Evolutionary conservation across 768 basidiomycete species (phyloP), one percentile per base, ranked within the genome.

Genomic region (Dentipellis sp.): DNA sequence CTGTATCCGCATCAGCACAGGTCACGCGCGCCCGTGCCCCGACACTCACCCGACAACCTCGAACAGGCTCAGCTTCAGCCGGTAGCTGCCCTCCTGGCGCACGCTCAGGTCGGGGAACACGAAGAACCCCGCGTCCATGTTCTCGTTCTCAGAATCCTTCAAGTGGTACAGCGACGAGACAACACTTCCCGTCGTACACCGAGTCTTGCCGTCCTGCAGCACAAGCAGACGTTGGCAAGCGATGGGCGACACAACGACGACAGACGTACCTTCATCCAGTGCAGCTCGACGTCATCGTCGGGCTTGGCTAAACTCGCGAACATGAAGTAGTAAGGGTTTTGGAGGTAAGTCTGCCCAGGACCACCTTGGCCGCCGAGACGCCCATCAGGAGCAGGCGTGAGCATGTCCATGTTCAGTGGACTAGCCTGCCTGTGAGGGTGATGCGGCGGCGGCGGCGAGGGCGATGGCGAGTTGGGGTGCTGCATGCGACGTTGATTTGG

Each of bases 241-340:
- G 1, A 21, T 49, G 16, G 16, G 21, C 42, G 19, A 35, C 35
- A 54, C 48, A 58, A 53, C 34, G 54, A 53, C 38, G 22, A 54
- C 22, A 22, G n/a, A 58, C 71, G 21, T 53, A 85, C 84, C 77
- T 92, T 84, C 63, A 84, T 75, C 82, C 91, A 88, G 64, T 97
- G 94, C 46, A 95, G 69, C 69, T 95, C 93, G 11, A 86, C 79
- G 62, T 94, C 91, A 59, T 90, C 86, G 63, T 94, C 91, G 0
- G 90, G 89, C 63, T 92, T 85, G 1, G 92, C 91, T 40, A 94
- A 78, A 65, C 84, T 85, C 22, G 93, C 92, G 64, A 92, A 94
- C 89, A 94, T 94, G 70, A 95, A 94, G 68, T 93, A 95, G 68
- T 94, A 94, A 0, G 93, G 93, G 63, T 94, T 91, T 67, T 93